Conservation (phyloP, 2,329 filamentous ascomycete genomes). For the Purpureocillium takamizusanense region DNA sequence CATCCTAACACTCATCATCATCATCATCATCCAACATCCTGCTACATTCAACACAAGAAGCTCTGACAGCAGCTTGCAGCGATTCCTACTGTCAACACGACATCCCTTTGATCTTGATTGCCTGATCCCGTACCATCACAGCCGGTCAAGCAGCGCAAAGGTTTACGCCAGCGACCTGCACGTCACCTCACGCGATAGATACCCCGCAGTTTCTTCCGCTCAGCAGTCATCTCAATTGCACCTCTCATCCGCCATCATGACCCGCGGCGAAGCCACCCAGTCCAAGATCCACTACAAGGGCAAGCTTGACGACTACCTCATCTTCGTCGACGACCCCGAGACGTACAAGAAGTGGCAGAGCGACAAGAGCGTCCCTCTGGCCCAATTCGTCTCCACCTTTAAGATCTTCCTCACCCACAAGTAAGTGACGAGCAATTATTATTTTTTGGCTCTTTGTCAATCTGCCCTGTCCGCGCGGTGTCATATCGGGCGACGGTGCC, state of each 20-base stretch:
- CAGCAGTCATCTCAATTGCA: neutral
- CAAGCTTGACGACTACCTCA: constrained; percentile 46
- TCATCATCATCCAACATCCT: too few species aligned
- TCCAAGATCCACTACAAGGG: constrained; percentile 85
- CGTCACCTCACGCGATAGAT: constrained; percentile 5
- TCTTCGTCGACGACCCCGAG: constrained; percentile 51
- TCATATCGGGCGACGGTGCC: too few species aligned
- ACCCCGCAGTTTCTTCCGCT: constrained; percentile 1
- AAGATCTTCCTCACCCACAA: constrained; percentile 85
- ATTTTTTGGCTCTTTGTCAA: constrained; percentile 6
- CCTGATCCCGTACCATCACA: neutral
- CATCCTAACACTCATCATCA: too few species aligned
- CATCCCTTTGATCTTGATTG: neutral
- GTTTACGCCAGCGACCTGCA: neutral
- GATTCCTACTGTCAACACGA: neutral
- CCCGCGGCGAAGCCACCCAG: constrained; percentile 60
- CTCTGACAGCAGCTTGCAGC: neutral
- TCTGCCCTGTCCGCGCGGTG: too few species aligned
- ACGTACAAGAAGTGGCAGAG: constrained; percentile 71
- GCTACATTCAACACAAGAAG: too few species aligned
- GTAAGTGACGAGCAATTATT: too few species aligned
- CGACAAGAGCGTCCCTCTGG: constrained; percentile 70
- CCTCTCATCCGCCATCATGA: constrained; percentile 40
- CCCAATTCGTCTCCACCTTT: constrained; percentile 79
- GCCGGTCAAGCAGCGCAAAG: neutral